Percentiles rank a stretch among this genome's conserved stretches.
Evolutionary conservation across 2,329 filamentous ascomycete species (phyloP).

Genomic region (Trematosphaeria pertusa): DNA sequence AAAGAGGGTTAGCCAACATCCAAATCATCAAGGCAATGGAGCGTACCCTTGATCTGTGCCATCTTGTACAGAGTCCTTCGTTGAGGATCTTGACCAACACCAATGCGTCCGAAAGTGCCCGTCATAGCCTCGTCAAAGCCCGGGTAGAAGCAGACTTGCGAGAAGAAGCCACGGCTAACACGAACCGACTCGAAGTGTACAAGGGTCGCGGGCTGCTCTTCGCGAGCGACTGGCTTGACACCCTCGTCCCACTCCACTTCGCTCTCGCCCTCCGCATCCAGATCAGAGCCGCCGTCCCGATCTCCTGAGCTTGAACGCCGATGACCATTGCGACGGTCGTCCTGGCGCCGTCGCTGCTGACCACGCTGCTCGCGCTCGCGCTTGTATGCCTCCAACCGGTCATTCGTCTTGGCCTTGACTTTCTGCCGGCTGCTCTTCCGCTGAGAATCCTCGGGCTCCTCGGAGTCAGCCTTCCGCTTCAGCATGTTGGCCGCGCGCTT

Average conservation of each 20-base stretch:
- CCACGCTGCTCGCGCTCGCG: slow-evolving; percentile 65
- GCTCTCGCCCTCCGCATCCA: slow-evolving; percentile 73
- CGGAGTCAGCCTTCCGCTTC: slow-evolving; percentile 79
- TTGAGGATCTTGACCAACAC: slow-evolving; percentile 78
- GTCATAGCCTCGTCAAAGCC: slow-evolving; percentile 82
- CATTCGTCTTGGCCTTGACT: slow-evolving; percentile 65
- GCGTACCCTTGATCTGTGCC: slow-evolving; percentile 81
- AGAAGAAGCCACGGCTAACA: slow-evolving; percentile 85
- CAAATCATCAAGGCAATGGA: neutral
- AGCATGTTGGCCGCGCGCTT: slow-evolving; percentile 75
- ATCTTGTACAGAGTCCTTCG: slow-evolving; percentile 84
- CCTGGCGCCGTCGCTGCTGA: slow-evolving; percentile 60
- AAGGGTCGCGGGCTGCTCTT: slow-evolving; percentile 74
- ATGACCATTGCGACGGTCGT: slow-evolving; percentile 56
- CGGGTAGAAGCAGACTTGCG: slow-evolving; percentile 91
- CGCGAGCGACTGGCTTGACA: slow-evolving; percentile 61
- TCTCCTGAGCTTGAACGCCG: slow-evolving; percentile 52
- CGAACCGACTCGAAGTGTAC: slow-evolving; percentile 85
- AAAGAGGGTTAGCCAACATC: slow-evolving; percentile 29
- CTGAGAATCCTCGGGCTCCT: slow-evolving; percentile 78
- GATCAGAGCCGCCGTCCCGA: slow-evolving; percentile 59
- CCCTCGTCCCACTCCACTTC: slow-evolving; percentile 75
- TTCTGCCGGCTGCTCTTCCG: slow-evolving; percentile 68
- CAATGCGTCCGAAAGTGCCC: slow-evolving; percentile 86
- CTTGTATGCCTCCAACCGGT: slow-evolving; percentile 73